Conservation (phyloP, 1,139 yeast species). For the Yamadazyma siamensis region DNA sequence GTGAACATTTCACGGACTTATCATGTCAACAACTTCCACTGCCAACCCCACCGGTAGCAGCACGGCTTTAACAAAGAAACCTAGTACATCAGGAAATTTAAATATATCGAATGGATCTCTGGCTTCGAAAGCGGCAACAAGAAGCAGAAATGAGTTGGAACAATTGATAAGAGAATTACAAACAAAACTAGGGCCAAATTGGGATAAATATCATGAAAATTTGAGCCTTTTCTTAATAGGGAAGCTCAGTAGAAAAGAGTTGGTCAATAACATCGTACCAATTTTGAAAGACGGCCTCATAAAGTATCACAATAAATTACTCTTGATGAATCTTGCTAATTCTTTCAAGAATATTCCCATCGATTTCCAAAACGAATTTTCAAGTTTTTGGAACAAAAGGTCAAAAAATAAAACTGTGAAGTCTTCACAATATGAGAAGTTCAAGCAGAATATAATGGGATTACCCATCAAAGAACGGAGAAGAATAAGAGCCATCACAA, state of each 20-base stretch:
- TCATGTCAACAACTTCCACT: not conserved
- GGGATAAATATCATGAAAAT: slow-evolving; percentile 86
- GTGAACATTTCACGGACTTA: not conserved
- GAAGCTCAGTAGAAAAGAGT: slow-evolving; percentile 71
- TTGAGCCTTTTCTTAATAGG: slow-evolving; percentile 77
- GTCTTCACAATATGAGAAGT: slow-evolving; percentile 69
- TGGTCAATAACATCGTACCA: slow-evolving; percentile 53
- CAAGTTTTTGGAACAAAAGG: slow-evolving; percentile 54
- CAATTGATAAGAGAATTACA: slow-evolving; percentile 71
- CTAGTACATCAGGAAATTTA: no score
- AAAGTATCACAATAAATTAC: slow-evolving; percentile 73
- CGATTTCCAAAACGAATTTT: slow-evolving; percentile 47
- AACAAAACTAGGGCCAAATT: slow-evolving; percentile 62
- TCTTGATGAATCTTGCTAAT: slow-evolving; percentile 80
- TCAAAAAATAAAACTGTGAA: slow-evolving; percentile 45
- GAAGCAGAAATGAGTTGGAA: slow-evolving; percentile 76
- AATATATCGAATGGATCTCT: no score
- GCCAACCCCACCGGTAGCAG: not conserved
- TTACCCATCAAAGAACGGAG: slow-evolving; percentile 82
- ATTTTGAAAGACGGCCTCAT: slow-evolving; percentile 50
- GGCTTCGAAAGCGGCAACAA: no score
- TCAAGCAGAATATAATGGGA: slow-evolving; percentile 84
- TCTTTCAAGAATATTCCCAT: slow-evolving; percentile 65
- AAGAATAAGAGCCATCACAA: slow-evolving; percentile 77
- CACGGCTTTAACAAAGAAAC: not conserved